These are phyloP conservation scores for Dacryopinax spathularia DNA, from an alignment of 768 basidiomycete species.

Conservation along the genomic window DNA sequence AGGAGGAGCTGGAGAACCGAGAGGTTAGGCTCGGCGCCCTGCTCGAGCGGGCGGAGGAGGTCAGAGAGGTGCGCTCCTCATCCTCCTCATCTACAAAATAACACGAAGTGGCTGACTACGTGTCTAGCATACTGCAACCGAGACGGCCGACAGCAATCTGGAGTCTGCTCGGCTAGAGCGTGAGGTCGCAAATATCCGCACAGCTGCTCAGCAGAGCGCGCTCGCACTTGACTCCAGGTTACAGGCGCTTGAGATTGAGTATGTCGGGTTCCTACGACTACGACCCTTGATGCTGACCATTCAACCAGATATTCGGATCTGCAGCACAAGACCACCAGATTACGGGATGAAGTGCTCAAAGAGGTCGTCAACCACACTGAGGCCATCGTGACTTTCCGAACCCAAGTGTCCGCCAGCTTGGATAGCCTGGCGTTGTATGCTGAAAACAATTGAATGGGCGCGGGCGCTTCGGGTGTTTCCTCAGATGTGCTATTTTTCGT, in stretches of 20 bases:
- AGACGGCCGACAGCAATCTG: constrained; percentile 48
- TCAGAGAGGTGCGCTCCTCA: constrained; percentile 48
- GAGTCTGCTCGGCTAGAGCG: constrained; percentile 56
- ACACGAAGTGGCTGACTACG: not conserved
- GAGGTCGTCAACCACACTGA: constrained; percentile 74
- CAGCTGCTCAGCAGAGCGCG: constrained; percentile 64
- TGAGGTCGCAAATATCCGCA: constrained; percentile 59
- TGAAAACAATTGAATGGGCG: constrained; percentile 7
- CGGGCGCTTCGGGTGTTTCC: not conserved
- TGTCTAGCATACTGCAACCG: constrained; percentile 57
- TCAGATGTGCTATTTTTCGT: no score
- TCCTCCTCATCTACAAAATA: not conserved
- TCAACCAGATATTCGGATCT: constrained; percentile 35
- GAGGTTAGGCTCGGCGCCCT: constrained; percentile 57
- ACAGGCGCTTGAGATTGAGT: constrained; percentile 67
- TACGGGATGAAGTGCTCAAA: constrained; percentile 66
- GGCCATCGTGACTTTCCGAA: constrained; percentile 69
- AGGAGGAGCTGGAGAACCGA: constrained; percentile 58
- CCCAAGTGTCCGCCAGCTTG: constrained; percentile 57
- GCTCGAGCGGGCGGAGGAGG: constrained; percentile 63
- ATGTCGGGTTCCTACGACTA: constrained; percentile 16
- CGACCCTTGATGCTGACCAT: not conserved
- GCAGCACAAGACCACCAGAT: constrained; percentile 53
- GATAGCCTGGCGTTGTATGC: constrained; percentile 18
- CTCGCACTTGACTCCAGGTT: constrained; percentile 67